A percentile compares a stretch with the other conserved stretches of the same genome.
phyloP scores from a whole-genome alignment of 805 yeast species.

The Monosporozyma servazzii region DNA sequence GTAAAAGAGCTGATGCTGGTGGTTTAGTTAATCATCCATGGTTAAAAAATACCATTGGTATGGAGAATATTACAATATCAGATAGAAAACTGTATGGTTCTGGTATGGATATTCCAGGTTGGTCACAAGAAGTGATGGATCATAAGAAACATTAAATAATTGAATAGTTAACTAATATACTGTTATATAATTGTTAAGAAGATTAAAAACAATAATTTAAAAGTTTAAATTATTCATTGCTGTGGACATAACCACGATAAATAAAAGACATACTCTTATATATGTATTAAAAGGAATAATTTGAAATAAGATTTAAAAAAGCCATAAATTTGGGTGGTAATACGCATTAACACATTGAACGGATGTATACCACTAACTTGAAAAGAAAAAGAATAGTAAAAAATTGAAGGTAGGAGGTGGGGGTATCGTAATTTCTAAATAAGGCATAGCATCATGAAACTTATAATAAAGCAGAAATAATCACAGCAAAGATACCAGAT shows the following conservation, averaged over 20 bases:
- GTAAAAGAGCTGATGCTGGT: slow-evolving; percentile 86
- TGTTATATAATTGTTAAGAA: neutral
- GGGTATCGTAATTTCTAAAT: neutral
- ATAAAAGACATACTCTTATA: too few species aligned
- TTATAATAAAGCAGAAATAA: slow-evolving; percentile 35
- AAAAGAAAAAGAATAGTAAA: neutral
- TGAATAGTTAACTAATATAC: neutral
- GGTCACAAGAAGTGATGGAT: slow-evolving; percentile 61
- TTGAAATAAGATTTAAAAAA: too few species aligned
- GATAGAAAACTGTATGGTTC: slow-evolving; percentile 70
- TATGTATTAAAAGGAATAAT: too few species aligned
- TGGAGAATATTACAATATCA: slow-evolving; percentile 49
- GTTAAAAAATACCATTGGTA: slow-evolving; percentile 65
- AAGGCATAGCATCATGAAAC: neutral
- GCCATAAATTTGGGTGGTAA: too few species aligned
- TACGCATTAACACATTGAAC: too few species aligned
- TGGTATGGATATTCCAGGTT: slow-evolving; percentile 88
- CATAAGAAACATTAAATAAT: slow-evolving; percentile 30
- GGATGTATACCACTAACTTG: too few species aligned
- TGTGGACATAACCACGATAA: too few species aligned
- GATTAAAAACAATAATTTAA: neutral
- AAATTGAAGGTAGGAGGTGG: neutral
- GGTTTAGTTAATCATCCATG: slow-evolving; percentile 86
- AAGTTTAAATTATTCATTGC: too few species aligned
- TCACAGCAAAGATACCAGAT: slow-evolving; percentile 23